A percentile compares a stretch with the other conserved stretches of the same genome.
Conservation (phyloP, 2,329 filamentous ascomycete genomes). For the Neoarthrinium moseri region DNA sequence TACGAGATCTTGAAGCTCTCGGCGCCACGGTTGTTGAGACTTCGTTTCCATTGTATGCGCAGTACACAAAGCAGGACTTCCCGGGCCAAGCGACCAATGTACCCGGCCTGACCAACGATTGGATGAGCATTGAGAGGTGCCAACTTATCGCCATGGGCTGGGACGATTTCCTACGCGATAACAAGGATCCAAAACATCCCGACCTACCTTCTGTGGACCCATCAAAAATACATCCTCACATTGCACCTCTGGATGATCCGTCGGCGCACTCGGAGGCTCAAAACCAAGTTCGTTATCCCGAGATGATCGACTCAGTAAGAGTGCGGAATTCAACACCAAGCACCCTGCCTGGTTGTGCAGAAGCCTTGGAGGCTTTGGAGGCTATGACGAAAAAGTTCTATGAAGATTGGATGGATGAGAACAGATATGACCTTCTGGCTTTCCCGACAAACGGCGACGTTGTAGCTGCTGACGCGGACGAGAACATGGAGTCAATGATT, state of each 20-base stretch:
- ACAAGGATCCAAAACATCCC: background rate
- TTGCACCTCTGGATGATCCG: background rate
- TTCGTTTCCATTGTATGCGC: background rate
- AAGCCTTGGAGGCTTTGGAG: background rate
- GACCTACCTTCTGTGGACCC: background rate
- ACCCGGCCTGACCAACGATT: background rate
- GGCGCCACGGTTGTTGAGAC: background rate
- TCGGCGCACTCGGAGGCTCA: background rate
- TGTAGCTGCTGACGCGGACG: background rate
- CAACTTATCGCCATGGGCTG: background rate
- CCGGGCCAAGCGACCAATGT: background rate
- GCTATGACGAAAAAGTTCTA: background rate
- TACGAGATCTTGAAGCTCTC: background rate
- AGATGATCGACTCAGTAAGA: background rate
- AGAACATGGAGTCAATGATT: background rate
- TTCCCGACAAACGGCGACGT: background rate
- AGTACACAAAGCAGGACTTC: background rate
- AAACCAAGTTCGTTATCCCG: background rate
- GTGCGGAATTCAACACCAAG: background rate
- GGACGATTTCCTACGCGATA: background rate
- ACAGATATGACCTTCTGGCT: background rate
- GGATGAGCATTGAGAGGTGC: background rate
- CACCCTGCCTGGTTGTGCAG: background rate
- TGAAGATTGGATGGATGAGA: background rate
- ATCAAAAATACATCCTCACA: background rate